Conservation (phyloP, 306 rosid species). For the Inga laurina region DNA sequence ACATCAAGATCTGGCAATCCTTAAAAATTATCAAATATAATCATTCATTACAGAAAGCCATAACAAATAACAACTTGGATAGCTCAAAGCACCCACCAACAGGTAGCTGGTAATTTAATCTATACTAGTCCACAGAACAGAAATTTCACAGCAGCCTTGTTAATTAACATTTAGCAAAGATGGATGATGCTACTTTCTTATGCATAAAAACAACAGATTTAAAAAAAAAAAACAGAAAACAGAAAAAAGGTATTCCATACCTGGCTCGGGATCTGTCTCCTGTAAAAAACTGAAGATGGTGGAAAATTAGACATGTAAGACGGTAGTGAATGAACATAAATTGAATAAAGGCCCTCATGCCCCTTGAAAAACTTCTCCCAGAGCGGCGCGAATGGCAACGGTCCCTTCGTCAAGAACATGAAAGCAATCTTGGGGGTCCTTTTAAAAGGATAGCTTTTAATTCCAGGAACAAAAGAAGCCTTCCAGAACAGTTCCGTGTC, state of each 20-base stretch:
- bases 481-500: conserved; percentile 86
- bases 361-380: conserved; percentile 91
- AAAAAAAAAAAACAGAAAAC: neutral
- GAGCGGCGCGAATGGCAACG: conserved; percentile 88
- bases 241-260: conserved; percentile 44
- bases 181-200: conserved; percentile 11
- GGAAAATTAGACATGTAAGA: conserved; percentile 60
- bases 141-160: conserved; percentile 26
- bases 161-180: conserved; percentile 12
- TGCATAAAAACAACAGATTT: conserved; percentile 14
- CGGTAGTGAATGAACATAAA: conserved; percentile 83
- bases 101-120: neutral
- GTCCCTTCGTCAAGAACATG: conserved; percentile 98
- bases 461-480: conserved; percentile 69
- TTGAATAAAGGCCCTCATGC: conserved; percentile 62
- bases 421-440: conserved; percentile 93
- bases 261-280: conserved; percentile 94
- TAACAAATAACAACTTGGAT: neutral
- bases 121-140: conserved; percentile 6
- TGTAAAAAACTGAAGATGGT: conserved; percentile 70
- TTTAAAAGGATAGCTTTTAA: conserved; percentile 64
- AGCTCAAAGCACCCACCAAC: neutral
- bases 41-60: neutral
- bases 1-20: conserved; percentile 7
- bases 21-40: conserved; percentile 18